Evolutionary conservation across 768 basidiomycete species (phyloP).

Genomic region (Lactarius hengduanensis): DNA sequence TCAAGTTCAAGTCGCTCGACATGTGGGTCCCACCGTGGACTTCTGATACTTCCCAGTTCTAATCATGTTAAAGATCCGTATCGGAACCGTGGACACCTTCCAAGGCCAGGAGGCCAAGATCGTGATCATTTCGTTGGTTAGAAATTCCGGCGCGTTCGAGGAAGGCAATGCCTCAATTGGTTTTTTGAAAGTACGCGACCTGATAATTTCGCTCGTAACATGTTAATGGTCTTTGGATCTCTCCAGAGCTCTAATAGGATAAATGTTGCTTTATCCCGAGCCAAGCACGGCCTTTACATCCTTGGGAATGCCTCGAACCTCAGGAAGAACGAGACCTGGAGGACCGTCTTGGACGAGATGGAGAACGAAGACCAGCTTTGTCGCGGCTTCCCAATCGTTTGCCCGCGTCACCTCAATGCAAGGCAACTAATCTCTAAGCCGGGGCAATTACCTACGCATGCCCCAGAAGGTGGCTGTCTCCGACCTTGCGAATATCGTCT

Average conservation of each 20-base stretch:
- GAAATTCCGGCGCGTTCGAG: constrained; percentile 58
- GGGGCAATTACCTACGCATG: constrained; percentile 19
- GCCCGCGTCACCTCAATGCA: constrained; percentile 21
- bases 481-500: constrained; percentile 33
- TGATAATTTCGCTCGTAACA: constrained; percentile 32
- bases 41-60: background rate
- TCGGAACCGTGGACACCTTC: constrained; percentile 76
- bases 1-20: constrained; percentile 50
- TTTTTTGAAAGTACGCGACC: constrained; percentile 59
- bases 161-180: constrained; percentile 50
- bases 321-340: constrained; percentile 57
- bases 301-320: constrained; percentile 65
- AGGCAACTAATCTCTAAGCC: constrained; percentile 14
- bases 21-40: constrained; percentile 40
- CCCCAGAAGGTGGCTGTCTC: constrained; percentile 36
- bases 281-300: constrained; percentile 70
- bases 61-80: constrained; percentile 47
- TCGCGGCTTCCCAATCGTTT: constrained; percentile 21
- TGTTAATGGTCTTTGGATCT: constrained; percentile 13
- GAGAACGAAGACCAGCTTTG: constrained; percentile 38
- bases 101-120: constrained; percentile 75
- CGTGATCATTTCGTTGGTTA: constrained; percentile 70
- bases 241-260: constrained; percentile 36
- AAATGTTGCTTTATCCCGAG: constrained; percentile 68
- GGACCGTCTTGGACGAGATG: constrained; percentile 53